Percentiles rank a stretch among this genome's conserved stretches.
These are phyloP conservation scores for Globisporangium orthogonon DNA, from an alignment of 352 stramenopile species.

Conservation along the genomic window DNA sequence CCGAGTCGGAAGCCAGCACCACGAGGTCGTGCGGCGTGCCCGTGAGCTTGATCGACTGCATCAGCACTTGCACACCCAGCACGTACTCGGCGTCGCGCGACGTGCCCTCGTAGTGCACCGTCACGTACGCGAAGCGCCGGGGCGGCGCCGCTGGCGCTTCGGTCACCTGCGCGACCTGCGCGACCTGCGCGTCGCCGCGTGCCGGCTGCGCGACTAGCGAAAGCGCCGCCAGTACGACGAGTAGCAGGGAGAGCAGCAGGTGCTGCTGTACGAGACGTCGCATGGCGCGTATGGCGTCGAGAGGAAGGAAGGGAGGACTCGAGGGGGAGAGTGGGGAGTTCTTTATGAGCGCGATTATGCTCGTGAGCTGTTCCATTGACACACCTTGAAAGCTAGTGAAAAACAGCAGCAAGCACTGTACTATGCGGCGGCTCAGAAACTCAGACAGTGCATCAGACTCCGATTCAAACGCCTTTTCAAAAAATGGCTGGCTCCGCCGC, in stretches of 20 bases:
- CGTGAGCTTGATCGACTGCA: constrained; percentile 84
- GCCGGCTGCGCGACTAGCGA: constrained; percentile 6
- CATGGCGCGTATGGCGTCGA: background rate
- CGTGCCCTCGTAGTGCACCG: constrained; percentile 83
- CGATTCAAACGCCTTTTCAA: background rate
- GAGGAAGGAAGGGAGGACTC: background rate
- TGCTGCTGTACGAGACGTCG: background rate
- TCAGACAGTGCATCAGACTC: too few relatives aligned
- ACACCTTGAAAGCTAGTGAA: too few relatives aligned
- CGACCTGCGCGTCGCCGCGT: constrained; percentile 6
- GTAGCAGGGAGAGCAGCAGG: background rate
- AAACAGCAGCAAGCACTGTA: too few relatives aligned
- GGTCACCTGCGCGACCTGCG: background rate
- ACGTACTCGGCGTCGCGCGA: constrained; percentile 81
- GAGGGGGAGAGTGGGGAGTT: too few relatives aligned
- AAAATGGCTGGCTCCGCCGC: background rate
- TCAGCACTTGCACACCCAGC: constrained; percentile 75
- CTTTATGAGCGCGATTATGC: too few relatives aligned
- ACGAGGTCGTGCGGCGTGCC: constrained; percentile 80
- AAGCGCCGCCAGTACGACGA: constrained; percentile 8
- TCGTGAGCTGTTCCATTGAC: too few relatives aligned
- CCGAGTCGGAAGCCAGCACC: constrained; percentile 80
- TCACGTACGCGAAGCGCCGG: constrained; percentile 81
- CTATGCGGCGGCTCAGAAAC: too few relatives aligned
- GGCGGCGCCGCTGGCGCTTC: constrained; percentile 11